Evolutionary conservation across 257 asterid species (phyloP).

Genomic region (Ballota nigra): DNA sequence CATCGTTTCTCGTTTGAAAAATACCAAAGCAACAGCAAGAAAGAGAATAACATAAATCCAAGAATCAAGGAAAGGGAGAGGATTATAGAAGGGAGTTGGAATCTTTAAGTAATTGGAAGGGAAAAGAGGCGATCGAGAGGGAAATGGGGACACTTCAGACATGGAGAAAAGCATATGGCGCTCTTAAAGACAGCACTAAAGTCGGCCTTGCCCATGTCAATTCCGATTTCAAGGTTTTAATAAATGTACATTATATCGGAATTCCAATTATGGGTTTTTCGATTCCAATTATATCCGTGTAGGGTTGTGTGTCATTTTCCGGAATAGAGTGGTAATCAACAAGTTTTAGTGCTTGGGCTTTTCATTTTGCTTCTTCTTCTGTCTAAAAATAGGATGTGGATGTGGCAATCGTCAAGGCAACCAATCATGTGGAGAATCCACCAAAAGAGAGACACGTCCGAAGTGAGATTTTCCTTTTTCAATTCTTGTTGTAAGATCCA

Average conservation of each 20-base stretch:
- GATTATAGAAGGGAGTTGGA: not conserved
- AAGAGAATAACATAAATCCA: not conserved
- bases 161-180: conserved; percentile 88
- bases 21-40: not conserved
- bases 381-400: conserved; percentile 76
- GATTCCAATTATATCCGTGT: not conserved
- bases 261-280: conserved; percentile 14
- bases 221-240: conserved; percentile 83
- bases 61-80: not conserved
- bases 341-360: not conserved
- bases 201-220: conserved; percentile 94
- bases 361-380: conserved; percentile 1
- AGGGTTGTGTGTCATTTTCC: conserved; percentile 10
- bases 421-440: conserved; percentile 94
- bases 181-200: conserved; percentile 79
- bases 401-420: conserved; percentile 98
- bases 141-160: conserved; percentile 71
- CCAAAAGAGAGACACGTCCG: conserved; percentile 92
- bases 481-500: conserved; percentile 33
- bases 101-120: not conserved
- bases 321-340: not conserved
- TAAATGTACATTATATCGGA: not conserved
- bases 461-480: conserved; percentile 45
- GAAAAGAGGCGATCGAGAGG: conserved; percentile 22
- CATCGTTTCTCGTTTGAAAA: conserved; percentile 2